Percentiles rank a stretch among this genome's conserved stretches.
Conservation (phyloP, 2,329 filamentous ascomycete genomes). For the Paecilomyces fulvus region DNA sequence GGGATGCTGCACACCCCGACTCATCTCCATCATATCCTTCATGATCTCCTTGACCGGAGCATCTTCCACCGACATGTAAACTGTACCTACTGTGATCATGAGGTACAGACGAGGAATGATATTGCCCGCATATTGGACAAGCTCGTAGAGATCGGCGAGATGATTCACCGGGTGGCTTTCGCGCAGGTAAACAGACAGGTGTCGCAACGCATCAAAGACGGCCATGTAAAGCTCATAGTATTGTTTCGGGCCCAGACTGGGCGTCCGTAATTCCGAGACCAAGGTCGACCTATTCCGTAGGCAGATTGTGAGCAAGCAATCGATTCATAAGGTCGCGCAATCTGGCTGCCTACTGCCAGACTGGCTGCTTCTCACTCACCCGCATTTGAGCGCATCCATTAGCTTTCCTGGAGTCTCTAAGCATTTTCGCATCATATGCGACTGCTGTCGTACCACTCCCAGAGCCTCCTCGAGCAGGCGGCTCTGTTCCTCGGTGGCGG, state of each 20-base stretch:
- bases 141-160: constrained; percentile 93
- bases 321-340: neutral
- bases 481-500: constrained; percentile 69
- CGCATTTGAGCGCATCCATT: constrained; percentile 99
- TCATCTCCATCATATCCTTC: constrained; percentile 99
- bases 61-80: constrained; percentile 98
- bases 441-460: constrained; percentile 93
- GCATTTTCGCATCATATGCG: constrained; percentile 92
- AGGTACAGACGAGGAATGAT: constrained; percentile 94
- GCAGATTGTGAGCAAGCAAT: constrained; percentile 11
- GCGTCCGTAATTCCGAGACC: constrained; percentile 95
- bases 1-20: constrained; percentile 90
- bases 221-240: constrained; percentile 99
- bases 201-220: constrained; percentile 93
- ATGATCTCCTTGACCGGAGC: constrained; percentile 99
- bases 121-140: constrained; percentile 96
- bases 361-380: constrained; percentile 51
- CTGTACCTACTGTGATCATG: constrained; percentile 98
- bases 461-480: constrained; percentile 96
- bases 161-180: constrained; percentile 98
- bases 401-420: constrained; percentile 95
- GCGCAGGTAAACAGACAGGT: constrained; percentile 90
- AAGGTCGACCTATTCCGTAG: constrained; percentile 68
- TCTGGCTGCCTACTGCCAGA: constrained; percentile 17
- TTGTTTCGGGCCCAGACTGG: constrained; percentile 95